Percentiles rank a stretch among this genome's conserved stretches.
Conservation (phyloP, 2,329 filamentous ascomycete species). For the Cladosporium sp. region DNA sequence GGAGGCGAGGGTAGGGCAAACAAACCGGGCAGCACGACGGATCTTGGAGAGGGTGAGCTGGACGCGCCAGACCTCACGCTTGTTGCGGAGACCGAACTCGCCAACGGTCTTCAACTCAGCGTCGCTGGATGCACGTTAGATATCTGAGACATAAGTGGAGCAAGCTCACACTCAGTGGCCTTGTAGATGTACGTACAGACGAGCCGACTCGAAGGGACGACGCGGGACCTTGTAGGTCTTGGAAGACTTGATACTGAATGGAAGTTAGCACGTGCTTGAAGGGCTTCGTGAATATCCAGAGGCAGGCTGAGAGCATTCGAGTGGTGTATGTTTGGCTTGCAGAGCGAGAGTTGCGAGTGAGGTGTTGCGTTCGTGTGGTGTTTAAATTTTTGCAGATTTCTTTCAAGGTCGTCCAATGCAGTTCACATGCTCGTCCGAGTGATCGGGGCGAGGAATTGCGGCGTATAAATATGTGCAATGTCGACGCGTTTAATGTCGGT, state of each 20-base stretch:
- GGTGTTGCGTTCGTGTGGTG: neutral
- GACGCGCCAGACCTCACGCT: constrained; percentile 99
- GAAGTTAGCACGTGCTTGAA: neutral
- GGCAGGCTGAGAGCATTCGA: constrained; percentile 11
- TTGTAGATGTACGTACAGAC: constrained; percentile 83
- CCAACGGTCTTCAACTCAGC: constrained; percentile 99
- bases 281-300: neutral
- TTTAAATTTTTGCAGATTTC: neutral
- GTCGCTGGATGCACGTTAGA: constrained; percentile 78
- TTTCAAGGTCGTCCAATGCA: neutral
- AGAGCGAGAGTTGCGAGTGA: neutral
- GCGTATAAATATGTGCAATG: neutral
- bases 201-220: constrained; percentile 98
- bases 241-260: constrained; percentile 69
- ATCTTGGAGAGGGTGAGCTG: constrained; percentile 99
- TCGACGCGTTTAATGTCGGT: neutral
- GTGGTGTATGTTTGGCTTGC: neutral
- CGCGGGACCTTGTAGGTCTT: constrained; percentile 99
- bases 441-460: neutral
- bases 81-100: constrained; percentile 99
- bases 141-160: constrained; percentile 92
- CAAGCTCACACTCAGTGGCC: constrained; percentile 99
- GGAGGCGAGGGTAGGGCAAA: constrained; percentile 13
- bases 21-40: constrained; percentile 99
- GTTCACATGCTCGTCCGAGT: neutral